phyloP scores from a whole-genome alignment of 345 rosid species.

The Acer campestre region DNA sequence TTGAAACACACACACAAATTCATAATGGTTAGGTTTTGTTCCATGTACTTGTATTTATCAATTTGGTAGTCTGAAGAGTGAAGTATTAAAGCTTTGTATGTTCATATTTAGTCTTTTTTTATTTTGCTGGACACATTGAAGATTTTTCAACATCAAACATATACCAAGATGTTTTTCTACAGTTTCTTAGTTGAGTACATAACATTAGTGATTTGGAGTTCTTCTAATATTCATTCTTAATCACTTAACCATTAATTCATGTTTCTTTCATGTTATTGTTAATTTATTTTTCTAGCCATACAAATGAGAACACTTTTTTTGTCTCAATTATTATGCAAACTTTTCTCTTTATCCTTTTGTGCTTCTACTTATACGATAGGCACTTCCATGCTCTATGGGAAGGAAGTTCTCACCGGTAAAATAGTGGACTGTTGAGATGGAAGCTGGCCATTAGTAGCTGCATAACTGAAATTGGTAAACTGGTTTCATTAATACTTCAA shows the following conservation, averaged over 20 bases:
- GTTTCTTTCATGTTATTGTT: neutral
- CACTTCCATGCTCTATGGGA: neutral
- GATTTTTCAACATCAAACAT: no score
- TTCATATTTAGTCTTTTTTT: neutral
- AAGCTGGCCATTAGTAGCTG: slow-evolving; percentile 57
- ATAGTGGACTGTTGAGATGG: slow-evolving; percentile 26
- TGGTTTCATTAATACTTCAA: neutral
- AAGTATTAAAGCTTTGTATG: neutral
- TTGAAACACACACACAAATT: neutral
- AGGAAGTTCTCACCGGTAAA: slow-evolving; percentile 26
- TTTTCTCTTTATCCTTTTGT: neutral
- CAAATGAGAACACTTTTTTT: neutral
- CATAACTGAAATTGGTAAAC: slow-evolving; percentile 47
- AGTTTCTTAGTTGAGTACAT: neutral
- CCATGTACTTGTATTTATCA: neutral
- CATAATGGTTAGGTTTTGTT: neutral
- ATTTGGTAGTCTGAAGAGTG: neutral
- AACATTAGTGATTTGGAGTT: no score
- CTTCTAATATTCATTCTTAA: neutral
- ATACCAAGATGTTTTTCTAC: neutral
- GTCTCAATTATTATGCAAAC: neutral
- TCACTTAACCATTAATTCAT: neutral
- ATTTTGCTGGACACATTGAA: no score
- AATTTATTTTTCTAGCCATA: neutral
- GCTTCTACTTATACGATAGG: neutral